Evolutionary conservation across 2,329 filamentous ascomycete species (phyloP), one percentile per base, ranked within the genome.

Genomic region (Diaporthe humulicola): DNA sequence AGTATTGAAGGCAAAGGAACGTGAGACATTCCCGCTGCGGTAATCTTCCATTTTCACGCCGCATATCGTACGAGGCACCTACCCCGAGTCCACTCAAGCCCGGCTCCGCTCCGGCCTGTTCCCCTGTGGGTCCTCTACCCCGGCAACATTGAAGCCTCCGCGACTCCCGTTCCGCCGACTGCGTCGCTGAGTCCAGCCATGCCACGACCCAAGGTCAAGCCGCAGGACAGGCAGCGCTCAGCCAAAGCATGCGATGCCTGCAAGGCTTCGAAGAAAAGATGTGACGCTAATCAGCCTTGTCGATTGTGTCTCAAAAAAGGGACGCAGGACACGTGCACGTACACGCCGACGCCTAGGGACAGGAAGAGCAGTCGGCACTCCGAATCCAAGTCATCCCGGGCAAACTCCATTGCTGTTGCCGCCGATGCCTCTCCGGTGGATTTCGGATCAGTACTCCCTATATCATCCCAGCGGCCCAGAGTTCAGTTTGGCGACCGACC

Each of bases 141-240:
- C 36, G 38, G 28, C 50, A 54, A n/a, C n/a, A n/a, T n/a, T n/a
- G n/a, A n/a, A 12, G 50, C 71, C 52, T 70, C 71, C 61, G 40
- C 30, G 42, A 33, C 38, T 61, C 52, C 61, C 40, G 48, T 73
- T 58, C 71, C 71, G 61, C 52, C 42, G 61, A 22, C 17, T 36
- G 40, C 42, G 38, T 33, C 33, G 52, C 38, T 25, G 64, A 33
- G 22, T 30, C 22, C 3, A 66, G 73, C 58, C 45, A 75, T 75
- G 73, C 73, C 73, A 30, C 73, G 73, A 38, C 73, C 70, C 3
- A 75, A 75, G 45, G 70, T 75, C 36, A 66, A 69, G 25, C 70
- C 73, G 33, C 69, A 75, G 60, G 73, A 75, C 60, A 42, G 73
- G n/a, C 73, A 75, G 60, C 73, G 73, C 36, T 75, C 73, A 6